Percentiles rank a stretch among this genome's conserved stretches.
Evolutionary conservation across 1,284 basidiomycete genomes (phyloP).

Genomic region (Phlebopus sp.): DNA sequence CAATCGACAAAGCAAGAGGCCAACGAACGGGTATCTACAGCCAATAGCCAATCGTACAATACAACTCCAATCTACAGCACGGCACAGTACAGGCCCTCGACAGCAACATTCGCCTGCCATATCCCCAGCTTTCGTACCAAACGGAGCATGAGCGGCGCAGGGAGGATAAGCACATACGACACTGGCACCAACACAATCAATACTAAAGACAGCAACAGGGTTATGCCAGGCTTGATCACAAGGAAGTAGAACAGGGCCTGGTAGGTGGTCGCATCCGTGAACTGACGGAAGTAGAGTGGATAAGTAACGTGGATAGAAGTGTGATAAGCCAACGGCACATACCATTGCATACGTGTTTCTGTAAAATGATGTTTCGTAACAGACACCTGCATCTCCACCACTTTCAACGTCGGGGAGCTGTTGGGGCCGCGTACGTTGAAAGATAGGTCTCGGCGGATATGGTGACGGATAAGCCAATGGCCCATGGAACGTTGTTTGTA

Average conservation of each 20-base stretch:
- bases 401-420: constrained; percentile 50
- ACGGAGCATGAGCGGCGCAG: constrained; percentile 64
- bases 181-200: constrained; percentile 58
- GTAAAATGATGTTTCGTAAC: constrained; percentile 66
- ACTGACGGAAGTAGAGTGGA: constrained; percentile 39
- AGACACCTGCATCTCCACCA: constrained; percentile 32
- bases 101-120: constrained; percentile 78
- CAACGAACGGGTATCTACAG: constrained; percentile 1
- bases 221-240: constrained; percentile 77
- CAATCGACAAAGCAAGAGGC: background rate
- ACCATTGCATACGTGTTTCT: constrained; percentile 79
- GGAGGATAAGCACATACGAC: constrained; percentile 54
- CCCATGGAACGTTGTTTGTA: constrained; percentile 69
- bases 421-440: constrained; percentile 54
- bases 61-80: constrained; percentile 25
- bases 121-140: constrained; percentile 62
- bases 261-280: constrained; percentile 74
- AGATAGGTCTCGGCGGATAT: constrained; percentile 64
- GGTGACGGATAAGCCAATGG: constrained; percentile 58
- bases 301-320: constrained; percentile 9
- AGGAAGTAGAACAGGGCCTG: constrained; percentile 82
- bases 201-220: constrained; percentile 57
- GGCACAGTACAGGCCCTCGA: constrained; percentile 66
- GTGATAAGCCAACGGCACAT: constrained; percentile 22
- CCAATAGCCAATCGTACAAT: constrained; percentile 6